Evolutionary conservation across 768 basidiomycete genomes (phyloP).

Genomic region (Kondoa malvinella): DNA sequence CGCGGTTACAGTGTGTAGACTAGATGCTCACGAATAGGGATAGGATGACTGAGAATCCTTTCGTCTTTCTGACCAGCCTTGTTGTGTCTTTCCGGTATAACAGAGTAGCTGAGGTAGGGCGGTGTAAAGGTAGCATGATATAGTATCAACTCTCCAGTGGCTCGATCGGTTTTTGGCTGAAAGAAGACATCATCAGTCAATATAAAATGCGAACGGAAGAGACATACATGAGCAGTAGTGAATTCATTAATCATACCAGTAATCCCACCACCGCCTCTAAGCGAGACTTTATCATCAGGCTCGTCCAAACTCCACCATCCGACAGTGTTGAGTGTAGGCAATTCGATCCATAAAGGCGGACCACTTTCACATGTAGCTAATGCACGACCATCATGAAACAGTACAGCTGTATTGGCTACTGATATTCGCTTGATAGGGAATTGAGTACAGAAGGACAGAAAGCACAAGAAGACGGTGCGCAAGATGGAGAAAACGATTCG

Average conservation of each 20-base stretch:
- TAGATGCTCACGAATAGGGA: constrained; percentile 7
- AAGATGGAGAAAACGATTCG: constrained; percentile 30
- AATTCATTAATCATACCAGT: constrained; percentile 24
- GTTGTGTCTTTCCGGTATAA: constrained; percentile 13
- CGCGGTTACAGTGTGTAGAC: no score
- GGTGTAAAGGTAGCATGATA: constrained; percentile 24
- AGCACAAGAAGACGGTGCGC: constrained; percentile 29
- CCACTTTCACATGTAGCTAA: constrained; percentile 35
- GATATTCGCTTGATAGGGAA: constrained; percentile 22
- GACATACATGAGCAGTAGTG: constrained; percentile 22
- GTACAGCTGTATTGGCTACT: constrained; percentile 33
- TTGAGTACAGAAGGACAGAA: constrained; percentile 23
- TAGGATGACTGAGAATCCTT: constrained; percentile 6
- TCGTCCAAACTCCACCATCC: constrained; percentile 28
- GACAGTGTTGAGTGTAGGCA: constrained; percentile 33
- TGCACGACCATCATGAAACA: constrained; percentile 31
- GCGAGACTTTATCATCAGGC: constrained; percentile 14
- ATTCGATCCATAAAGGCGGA: constrained; percentile 31
- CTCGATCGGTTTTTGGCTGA: constrained; percentile 25
- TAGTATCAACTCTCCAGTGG: constrained; percentile 27
- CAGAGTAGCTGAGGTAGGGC: constrained; percentile 27
- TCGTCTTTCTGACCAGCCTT: constrained; percentile 3
- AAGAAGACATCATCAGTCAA: not conserved
- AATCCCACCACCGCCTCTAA: constrained; percentile 18
- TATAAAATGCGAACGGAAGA: no score